A percentile compares a stretch with the other conserved stretches of the same genome.
Evolutionary conservation across 768 basidiomycete species (phyloP).

Genomic region (Suillus subalutaceus): DNA sequence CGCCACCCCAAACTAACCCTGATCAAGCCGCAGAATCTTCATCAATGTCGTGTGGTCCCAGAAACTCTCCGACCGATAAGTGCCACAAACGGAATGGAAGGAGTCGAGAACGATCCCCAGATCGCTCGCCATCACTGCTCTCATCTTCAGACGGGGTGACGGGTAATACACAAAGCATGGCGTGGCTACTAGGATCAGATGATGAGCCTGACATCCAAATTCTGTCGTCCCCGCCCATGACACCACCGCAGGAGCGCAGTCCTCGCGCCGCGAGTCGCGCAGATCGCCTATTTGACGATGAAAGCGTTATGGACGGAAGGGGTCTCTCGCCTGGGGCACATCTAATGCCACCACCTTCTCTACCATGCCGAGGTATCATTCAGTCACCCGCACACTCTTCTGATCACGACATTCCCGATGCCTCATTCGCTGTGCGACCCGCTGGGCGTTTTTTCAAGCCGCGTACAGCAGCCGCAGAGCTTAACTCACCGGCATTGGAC

Average conservation of each 20-base stretch:
- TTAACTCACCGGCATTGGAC: constrained; percentile 35
- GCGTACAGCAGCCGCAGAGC: constrained; percentile 21
- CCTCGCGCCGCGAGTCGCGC: neutral
- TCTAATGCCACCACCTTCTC: constrained; percentile 39
- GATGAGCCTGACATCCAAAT: constrained; percentile 58
- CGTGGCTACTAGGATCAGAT: constrained; percentile 71
- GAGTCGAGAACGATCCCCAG: constrained; percentile 17
- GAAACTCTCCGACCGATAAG: neutral
- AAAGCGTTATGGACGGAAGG: constrained; percentile 30
- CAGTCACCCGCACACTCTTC: constrained; percentile 22
- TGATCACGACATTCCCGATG: constrained; percentile 34
- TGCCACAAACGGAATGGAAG: neutral
- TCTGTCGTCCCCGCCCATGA: constrained; percentile 51
- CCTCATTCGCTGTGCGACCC: constrained; percentile 50
- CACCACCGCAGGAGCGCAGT: constrained; percentile 14
- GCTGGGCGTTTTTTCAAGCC: constrained; percentile 35
- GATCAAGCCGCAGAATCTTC: neutral
- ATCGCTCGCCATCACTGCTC: constrained; percentile 19
- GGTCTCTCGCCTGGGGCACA: constrained; percentile 8
- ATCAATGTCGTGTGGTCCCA: neutral
- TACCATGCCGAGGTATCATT: constrained; percentile 31
- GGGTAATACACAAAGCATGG: constrained; percentile 46
- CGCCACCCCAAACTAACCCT: neutral
- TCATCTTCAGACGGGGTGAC: constrained; percentile 12
- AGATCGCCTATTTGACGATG: constrained; percentile 17